Evolutionary conservation across 148 eudicot genomes (phyloP).

Genomic region (Rhododendron griersonianum): DNA sequence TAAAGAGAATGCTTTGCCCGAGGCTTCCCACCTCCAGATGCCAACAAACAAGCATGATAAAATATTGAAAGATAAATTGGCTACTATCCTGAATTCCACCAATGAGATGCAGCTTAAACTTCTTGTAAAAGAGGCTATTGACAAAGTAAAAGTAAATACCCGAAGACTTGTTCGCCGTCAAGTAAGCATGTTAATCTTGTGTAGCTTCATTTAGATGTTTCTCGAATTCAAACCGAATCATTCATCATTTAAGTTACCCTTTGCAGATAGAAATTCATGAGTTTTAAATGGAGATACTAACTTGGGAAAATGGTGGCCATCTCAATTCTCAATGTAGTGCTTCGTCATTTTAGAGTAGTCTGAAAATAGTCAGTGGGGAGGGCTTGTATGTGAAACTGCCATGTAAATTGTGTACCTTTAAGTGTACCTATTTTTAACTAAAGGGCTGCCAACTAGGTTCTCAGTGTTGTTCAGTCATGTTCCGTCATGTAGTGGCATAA

Average conservation of each 20-base stretch:
- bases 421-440: not conserved
- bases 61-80: constrained; percentile 29
- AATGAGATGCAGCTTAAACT: constrained; percentile 24
- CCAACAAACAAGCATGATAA: constrained; percentile 14
- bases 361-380: not conserved
- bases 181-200: constrained; percentile 39
- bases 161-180: constrained; percentile 93
- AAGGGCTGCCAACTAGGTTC: not conserved
- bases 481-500: not conserved
- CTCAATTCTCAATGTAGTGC: not conserved
- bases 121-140: constrained; percentile 55
- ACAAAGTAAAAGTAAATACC: constrained; percentile 63
- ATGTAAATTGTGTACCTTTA: constrained; percentile 4
- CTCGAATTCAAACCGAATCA: not conserved
- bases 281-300: not conserved
- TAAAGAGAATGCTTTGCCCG: constrained; percentile 8
- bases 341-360: not conserved
- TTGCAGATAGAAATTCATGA: not conserved
- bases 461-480: not conserved
- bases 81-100: constrained; percentile 27
- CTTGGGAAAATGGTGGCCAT: not conserved
- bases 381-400: not conserved
- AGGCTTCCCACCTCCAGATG: constrained; percentile 6
- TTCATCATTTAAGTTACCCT: not conserved
- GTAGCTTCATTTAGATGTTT: not conserved